phyloP scores from a whole-genome alignment of 805 yeast genomes.

The Candida khao-thaluensis region DNA sequence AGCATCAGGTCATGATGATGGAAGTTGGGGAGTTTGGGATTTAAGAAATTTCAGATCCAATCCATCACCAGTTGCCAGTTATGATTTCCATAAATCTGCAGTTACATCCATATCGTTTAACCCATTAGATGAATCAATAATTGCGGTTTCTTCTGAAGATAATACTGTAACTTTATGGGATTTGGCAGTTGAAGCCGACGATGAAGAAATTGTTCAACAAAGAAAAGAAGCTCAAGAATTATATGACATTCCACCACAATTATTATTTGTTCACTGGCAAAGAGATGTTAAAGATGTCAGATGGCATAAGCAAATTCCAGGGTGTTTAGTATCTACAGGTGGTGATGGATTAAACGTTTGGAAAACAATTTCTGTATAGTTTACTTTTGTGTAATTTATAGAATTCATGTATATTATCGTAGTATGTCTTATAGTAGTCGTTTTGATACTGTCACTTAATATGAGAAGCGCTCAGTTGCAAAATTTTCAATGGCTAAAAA shows the following conservation, averaged over 20 bases:
- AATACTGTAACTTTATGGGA: slow-evolving; percentile 98
- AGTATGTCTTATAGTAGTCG: too few relatives aligned
- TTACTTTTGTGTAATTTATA: too few relatives aligned
- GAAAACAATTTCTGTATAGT: slow-evolving; percentile 91
- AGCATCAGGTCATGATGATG: slow-evolving; percentile 97
- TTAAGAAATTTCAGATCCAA: slow-evolving; percentile 67
- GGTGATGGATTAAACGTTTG: slow-evolving; percentile 91
- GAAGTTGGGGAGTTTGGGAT: slow-evolving; percentile 98
- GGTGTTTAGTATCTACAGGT: slow-evolving; percentile 91
- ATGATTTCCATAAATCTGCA: slow-evolving; percentile 92
- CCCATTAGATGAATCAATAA: slow-evolving; percentile 91
- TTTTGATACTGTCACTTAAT: too few relatives aligned
- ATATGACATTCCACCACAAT: slow-evolving; percentile 90
- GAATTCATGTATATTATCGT: too few relatives aligned
- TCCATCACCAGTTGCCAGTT: slow-evolving; percentile 87
- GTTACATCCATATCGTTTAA: slow-evolving; percentile 92
- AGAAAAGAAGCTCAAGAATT: slow-evolving; percentile 73
- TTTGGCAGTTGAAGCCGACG: slow-evolving; percentile 97
- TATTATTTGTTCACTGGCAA: slow-evolving; percentile 97
- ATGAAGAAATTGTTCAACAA: slow-evolving; percentile 90
- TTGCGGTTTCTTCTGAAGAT: slow-evolving; percentile 95
- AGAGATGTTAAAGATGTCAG: slow-evolving; percentile 95
- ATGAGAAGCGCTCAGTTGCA: slow-evolving; percentile 4
- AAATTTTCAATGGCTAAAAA: slow-evolving; percentile 74
- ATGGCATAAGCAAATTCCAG: slow-evolving; percentile 98